Conservation (phyloP, 2,329 filamentous ascomycete genomes). For the Hypoxylon sp. region DNA sequence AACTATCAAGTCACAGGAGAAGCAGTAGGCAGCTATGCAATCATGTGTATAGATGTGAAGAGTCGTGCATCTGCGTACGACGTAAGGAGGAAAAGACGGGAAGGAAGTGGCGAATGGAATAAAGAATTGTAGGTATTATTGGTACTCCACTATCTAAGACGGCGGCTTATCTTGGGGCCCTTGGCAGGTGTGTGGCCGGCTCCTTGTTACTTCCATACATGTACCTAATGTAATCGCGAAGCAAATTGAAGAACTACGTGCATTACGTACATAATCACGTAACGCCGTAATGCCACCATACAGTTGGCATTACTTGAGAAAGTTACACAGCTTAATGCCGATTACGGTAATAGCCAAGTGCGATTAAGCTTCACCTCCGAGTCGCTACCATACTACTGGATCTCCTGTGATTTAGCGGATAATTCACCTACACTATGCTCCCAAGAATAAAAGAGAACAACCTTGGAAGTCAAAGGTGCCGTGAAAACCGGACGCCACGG, state of each 20-base stretch:
- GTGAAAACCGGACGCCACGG: too few species aligned
- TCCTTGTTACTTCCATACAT: neutral
- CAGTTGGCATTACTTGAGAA: neutral
- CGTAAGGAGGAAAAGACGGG: constrained; percentile 6
- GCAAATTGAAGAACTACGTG: too few species aligned
- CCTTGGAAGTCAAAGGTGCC: neutral
- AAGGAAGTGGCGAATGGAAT: constrained; percentile 13
- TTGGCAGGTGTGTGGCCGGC: neutral
- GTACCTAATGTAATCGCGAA: too few species aligned
- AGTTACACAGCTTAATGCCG: neutral
- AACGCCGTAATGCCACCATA: too few species aligned
- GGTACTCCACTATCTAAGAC: constrained; percentile 10
- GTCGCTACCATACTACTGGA: neutral
- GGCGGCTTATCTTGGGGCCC: neutral
- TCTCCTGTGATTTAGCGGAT: neutral
- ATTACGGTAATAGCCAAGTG: neutral
- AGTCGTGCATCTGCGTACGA: constrained; percentile 10
- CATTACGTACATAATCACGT: too few species aligned
- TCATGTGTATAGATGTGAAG: constrained; percentile 5
- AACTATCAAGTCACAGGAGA: neutral
- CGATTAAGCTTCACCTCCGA: neutral
- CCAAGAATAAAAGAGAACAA: too few species aligned
- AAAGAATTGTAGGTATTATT: neutral
- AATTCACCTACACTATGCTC: too few species aligned
- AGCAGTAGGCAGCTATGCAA: constrained; percentile 6